Percentiles rank a stretch among this genome's conserved stretches.
Conservation (phyloP, 331 rosid species). For the Malus hybrid region DNA sequence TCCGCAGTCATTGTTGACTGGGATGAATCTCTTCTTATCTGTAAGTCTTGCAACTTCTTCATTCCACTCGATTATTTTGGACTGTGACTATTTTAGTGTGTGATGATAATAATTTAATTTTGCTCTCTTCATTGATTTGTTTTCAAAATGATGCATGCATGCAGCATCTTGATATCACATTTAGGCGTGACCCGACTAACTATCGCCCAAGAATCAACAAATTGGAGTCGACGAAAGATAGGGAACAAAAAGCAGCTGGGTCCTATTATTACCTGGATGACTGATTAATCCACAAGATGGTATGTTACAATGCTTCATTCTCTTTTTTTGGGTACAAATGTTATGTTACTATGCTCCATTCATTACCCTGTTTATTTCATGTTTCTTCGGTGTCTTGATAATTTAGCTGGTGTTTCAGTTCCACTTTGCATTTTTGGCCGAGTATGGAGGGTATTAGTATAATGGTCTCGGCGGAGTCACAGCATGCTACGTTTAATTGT, state of each 20-base stretch:
- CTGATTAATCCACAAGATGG: constrained; percentile 10
- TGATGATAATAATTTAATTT: too few species aligned
- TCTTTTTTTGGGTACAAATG: too few species aligned
- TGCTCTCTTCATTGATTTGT: neutral
- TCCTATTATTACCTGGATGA: constrained; percentile 89
- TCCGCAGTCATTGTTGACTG: constrained; percentile 77
- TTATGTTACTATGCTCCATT: neutral
- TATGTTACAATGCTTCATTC: too few species aligned
- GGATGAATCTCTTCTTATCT: constrained; percentile 95
- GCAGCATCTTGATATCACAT: constrained; percentile 90
- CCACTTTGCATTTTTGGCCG: neutral
- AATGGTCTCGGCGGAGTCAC: neutral
- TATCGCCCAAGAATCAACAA: constrained; percentile 84
- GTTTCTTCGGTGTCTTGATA: neutral
- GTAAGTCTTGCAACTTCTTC: constrained; percentile 35
- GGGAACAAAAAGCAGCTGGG: constrained; percentile 84
- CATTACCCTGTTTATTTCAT: neutral
- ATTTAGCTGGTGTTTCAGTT: neutral
- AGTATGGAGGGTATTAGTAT: neutral
- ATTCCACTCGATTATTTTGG: neutral
- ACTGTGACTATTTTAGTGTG: neutral
- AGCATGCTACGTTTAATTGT: neutral
- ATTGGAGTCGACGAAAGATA: constrained; percentile 74
- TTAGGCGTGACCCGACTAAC: constrained; percentile 91
- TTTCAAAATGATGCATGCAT: neutral